A percentile compares a stretch with the other conserved stretches of the same genome.
phyloP scores from a whole-genome alignment of 352 stramenopile genomes.

The Phytophthora megakarya region DNA sequence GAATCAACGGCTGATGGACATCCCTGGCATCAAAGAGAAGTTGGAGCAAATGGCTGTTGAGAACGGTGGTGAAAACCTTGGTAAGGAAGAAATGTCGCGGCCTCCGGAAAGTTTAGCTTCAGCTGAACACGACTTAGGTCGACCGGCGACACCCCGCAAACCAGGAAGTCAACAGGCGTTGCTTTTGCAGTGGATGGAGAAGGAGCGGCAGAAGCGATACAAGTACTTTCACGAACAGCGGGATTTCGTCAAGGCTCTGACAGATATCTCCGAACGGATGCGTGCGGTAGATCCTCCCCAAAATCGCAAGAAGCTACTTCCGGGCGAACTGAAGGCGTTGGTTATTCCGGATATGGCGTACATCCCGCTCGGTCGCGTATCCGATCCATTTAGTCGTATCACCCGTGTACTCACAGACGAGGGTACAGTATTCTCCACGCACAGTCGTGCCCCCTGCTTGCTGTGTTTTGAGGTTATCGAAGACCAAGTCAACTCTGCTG shows the following conservation, averaged over 20 bases:
- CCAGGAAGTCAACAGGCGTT: constrained; percentile 44
- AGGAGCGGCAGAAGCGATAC: constrained; percentile 77
- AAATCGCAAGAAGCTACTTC: constrained; percentile 70
- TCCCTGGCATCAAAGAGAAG: constrained; percentile 60
- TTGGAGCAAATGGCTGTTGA: constrained; percentile 39
- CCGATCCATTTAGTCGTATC: constrained; percentile 72
- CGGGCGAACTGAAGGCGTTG: constrained; percentile 46
- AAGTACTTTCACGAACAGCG: constrained; percentile 83
- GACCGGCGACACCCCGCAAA: constrained; percentile 7
- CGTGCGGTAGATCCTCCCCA: constrained; percentile 60
- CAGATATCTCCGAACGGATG: constrained; percentile 80
- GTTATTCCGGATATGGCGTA: constrained; percentile 75
- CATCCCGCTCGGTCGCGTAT: constrained; percentile 71
- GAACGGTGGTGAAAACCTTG: background rate
- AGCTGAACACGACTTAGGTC: background rate
- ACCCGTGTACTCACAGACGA: constrained; percentile 68
- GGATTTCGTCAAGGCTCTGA: constrained; percentile 71
- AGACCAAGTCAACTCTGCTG: constrained; percentile 68
- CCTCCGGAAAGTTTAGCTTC: constrained; percentile 9
- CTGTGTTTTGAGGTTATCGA: constrained; percentile 83
- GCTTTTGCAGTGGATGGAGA: constrained; percentile 78
- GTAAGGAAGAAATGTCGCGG: constrained; percentile 15
- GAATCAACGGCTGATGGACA: constrained; percentile 51
- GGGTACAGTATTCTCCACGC: constrained; percentile 84
- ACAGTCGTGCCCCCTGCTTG: constrained; percentile 72